Conservation (phyloP, 306 rosid species). For the Quercus cerris region DNA sequence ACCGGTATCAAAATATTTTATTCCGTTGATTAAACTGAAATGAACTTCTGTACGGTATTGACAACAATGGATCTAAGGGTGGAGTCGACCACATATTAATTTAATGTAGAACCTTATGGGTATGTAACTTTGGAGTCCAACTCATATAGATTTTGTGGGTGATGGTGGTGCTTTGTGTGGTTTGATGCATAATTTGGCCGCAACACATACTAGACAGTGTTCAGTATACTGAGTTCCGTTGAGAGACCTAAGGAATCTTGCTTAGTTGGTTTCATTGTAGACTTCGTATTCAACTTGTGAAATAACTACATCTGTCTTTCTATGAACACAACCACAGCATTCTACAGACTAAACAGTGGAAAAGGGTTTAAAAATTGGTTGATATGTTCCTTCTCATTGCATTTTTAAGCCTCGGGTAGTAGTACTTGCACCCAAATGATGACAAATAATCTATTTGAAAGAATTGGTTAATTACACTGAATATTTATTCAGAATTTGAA, state of each 20-base stretch:
- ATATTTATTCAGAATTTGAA: no score
- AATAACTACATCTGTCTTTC: neutral
- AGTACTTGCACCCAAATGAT: neutral
- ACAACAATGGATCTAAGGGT: no score
- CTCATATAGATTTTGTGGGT: neutral
- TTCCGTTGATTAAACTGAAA: no score
- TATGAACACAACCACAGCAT: neutral
- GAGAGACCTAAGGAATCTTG: neutral
- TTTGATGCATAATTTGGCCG: neutral
- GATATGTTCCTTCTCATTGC: neutral
- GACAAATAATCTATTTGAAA: neutral
- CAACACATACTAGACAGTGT: neutral
- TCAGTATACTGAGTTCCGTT: neutral
- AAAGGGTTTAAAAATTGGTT: neutral
- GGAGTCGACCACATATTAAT: no score
- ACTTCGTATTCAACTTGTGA: neutral
- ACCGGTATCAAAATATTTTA: no score
- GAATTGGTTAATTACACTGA: no score
- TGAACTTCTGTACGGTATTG: no score
- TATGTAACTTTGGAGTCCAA: no score
- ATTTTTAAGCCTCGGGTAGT: neutral
- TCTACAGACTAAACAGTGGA: neutral
- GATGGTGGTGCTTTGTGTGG: neutral
- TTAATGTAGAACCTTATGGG: no score
- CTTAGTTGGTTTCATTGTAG: neutral